Conservation (phyloP, 2,329 filamentous ascomycete genomes). For the Microcyclospora tardicrescens region DNA sequence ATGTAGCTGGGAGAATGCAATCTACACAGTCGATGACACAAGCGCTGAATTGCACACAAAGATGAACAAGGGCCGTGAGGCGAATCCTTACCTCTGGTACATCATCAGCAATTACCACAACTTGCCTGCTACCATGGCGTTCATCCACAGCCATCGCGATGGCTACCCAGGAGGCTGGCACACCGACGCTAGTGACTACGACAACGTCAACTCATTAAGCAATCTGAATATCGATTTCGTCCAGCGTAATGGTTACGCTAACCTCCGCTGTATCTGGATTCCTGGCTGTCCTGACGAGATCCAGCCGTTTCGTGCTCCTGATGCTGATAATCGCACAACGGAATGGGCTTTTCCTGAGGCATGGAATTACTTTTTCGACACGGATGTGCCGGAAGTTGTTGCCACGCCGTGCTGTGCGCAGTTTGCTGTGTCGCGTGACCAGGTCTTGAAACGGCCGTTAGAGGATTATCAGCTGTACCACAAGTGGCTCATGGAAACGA, state of each 20-base stretch:
- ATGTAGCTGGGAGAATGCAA: constrained; percentile 29
- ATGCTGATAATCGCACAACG: constrained; percentile 5
- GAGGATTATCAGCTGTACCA: constrained; percentile 27
- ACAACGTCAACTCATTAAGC: constrained; percentile 15
- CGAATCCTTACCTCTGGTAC: constrained; percentile 36
- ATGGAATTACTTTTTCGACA: constrained; percentile 13
- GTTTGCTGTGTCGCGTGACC: constrained; percentile 22
- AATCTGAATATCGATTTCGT: constrained; percentile 11
- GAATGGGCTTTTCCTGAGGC: constrained; percentile 12
- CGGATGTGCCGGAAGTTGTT: constrained; percentile 4
- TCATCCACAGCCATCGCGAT: constrained; percentile 17
- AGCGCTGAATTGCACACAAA: constrained; percentile 8
- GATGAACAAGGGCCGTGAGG: constrained; percentile 32
- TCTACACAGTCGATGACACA: constrained; percentile 31
- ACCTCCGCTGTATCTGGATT: constrained; percentile 14
- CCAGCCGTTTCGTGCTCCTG: constrained; percentile 10
- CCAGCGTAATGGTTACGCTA: constrained; percentile 14
- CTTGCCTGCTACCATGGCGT: constrained; percentile 17
- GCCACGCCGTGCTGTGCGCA: constrained; percentile 18
- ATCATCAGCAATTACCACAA: constrained; percentile 33
- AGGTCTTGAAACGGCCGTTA: constrained; percentile 17
- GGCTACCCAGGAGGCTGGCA: constrained; percentile 17
- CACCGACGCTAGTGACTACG: constrained; percentile 15
- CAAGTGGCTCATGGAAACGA: constrained; percentile 36
- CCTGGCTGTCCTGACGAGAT: constrained; percentile 16